Base-by-base conservation (phyloP, 2,329 filamentous ascomycete genomes). In the Diaporthe helianthi region DNA sequence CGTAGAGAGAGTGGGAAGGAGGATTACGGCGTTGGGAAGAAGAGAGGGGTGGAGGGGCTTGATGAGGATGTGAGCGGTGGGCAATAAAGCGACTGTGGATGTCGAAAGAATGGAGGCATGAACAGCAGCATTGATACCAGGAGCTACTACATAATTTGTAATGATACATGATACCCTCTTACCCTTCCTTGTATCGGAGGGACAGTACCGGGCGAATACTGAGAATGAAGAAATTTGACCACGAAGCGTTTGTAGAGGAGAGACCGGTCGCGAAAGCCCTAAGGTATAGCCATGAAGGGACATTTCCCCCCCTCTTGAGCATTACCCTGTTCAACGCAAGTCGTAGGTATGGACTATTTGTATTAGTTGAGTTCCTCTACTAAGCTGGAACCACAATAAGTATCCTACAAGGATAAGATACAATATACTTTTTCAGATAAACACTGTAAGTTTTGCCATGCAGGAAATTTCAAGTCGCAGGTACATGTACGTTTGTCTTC, bases 121-220 rank as follows among this genome's bases (percentile, higher is more conserved):
- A 15, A 33, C n/a, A 49, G 58, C 33, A 15, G n/a, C n/a, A n/a
- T n/a, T 49, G 6, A 63, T 36, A 13, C n/a, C 29, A 13, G 12
- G 29, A 13, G 29, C n/a, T 49, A 19, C n/a, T 49, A 63, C n/a
- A 33, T 63, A 63, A 63, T 63, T 63, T 36, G 6, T 63, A 63
- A 63, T 63, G 58, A 63, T 33, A 22, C 13, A 63, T 63, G 58
- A 63, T 63, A 63, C 58, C 58, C 58, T 29, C 49, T 49, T 63
- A 63, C 29, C 6, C 29, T 49, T 47, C 15, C 7, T 47, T 47
- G 26, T 29, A 19, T 31, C 46, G 55, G 41, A 22, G 29, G 55
- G 10, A 33, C 13, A 33, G 41, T 47, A 47, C 47, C 55, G 17
- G 55, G 41, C 15, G 24, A 9, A 36, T 12, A 24, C 19, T 4